These are phyloP conservation scores for Casuarina equisetifolia DNA, from an alignment of 306 rosid genomes.

Conservation along the genomic window DNA sequence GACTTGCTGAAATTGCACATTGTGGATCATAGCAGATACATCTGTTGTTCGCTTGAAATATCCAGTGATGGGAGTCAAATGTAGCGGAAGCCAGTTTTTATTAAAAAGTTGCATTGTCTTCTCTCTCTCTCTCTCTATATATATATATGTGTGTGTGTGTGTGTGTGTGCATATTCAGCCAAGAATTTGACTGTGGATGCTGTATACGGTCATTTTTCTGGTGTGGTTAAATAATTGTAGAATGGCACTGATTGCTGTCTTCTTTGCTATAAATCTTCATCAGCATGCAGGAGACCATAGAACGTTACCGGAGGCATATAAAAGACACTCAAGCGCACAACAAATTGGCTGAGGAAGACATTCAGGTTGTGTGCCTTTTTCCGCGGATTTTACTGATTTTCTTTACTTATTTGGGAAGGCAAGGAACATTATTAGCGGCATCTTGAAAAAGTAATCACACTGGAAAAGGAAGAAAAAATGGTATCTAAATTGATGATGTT, in stretches of 20 bases:
- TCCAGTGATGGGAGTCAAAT: not conserved
- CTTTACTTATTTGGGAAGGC: not conserved
- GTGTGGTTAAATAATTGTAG: no score
- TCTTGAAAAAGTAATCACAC: not conserved
- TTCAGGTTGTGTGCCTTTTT: conserved; percentile 46
- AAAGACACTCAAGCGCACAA: conserved; percentile 32
- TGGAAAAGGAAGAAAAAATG: no score
- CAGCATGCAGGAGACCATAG: conserved; percentile 65
- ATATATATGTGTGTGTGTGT: not conserved
- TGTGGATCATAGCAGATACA: no score
- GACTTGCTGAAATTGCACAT: no score
- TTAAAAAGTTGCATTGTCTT: not conserved
- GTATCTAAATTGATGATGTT: no score
- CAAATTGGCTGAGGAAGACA: conserved; percentile 44
- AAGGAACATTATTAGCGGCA: not conserved
- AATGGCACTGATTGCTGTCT: not conserved
- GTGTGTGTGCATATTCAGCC: not conserved
- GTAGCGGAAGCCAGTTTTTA: not conserved
- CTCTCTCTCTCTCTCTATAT: not conserved
- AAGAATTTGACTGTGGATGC: not conserved
- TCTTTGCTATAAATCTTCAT: not conserved
- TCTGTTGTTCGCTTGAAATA: not conserved
- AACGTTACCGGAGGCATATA: conserved; percentile 55
- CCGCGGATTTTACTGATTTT: not conserved
- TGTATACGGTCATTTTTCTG: not conserved